Evolutionary conservation across 2,329 filamentous ascomycete species (phyloP).

Genomic region (Botryosphaeria dothidea): DNA sequence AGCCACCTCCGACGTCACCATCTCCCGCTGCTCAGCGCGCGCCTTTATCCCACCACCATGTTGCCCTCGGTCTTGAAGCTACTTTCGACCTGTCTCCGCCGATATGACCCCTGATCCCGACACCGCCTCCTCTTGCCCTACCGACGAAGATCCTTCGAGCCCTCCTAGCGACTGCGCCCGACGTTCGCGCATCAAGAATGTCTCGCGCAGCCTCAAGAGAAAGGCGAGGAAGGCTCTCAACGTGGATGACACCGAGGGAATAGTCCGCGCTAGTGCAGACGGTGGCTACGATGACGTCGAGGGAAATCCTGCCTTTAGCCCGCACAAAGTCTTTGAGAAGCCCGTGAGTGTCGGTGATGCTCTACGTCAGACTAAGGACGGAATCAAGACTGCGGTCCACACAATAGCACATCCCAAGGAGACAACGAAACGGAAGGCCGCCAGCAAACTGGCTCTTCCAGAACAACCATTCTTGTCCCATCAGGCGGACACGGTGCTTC

Average conservation of each 20-base stretch:
- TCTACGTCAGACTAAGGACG: constrained; percentile 22
- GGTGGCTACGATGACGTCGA: constrained; percentile 16
- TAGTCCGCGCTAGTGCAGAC: neutral
- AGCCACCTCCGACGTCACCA: neutral
- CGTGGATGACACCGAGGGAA: constrained; percentile 16
- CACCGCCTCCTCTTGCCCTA: neutral
- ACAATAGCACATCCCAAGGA: constrained; percentile 34
- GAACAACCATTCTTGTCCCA: constrained; percentile 37
- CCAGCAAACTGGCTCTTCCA: constrained; percentile 34
- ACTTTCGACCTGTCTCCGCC: neutral
- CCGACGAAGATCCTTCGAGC: neutral
- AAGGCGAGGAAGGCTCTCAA: constrained; percentile 18
- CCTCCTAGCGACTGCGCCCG: neutral
- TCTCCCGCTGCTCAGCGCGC: neutral
- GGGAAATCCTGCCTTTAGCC: constrained; percentile 38
- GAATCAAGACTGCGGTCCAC: constrained; percentile 25
- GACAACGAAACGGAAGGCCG: constrained; percentile 32
- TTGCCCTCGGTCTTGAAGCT: neutral
- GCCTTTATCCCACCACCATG: neutral
- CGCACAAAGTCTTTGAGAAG: constrained; percentile 26
- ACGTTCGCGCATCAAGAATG: neutral
- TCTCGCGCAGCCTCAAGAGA: constrained; percentile 9
- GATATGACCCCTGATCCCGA: neutral
- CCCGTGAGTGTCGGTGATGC: constrained; percentile 23
- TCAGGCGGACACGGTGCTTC: constrained; percentile 33